Evolutionary conservation across 768 basidiomycete species (phyloP).

Genomic region (Russula sp.): DNA sequence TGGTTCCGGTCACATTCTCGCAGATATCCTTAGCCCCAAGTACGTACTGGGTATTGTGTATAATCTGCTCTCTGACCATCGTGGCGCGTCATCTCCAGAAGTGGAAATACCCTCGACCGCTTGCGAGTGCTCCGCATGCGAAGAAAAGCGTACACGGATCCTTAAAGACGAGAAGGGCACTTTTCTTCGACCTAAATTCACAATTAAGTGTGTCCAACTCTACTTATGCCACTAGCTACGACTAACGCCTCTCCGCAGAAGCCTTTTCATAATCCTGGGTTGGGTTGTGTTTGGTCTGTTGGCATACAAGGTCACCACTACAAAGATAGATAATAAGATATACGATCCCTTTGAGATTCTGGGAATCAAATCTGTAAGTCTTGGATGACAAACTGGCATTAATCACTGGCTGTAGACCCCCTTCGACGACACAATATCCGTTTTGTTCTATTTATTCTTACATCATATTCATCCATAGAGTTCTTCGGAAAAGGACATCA

Average conservation of each 20-base stretch:
- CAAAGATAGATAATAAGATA: conserved; percentile 60
- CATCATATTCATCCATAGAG: conserved; percentile 43
- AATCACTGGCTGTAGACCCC: not conserved
- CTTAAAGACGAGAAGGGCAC: conserved; percentile 32
- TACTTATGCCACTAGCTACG: not conserved
- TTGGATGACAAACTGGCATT: not conserved
- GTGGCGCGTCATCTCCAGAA: conserved; percentile 2
- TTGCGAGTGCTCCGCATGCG: conserved; percentile 29
- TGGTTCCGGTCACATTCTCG: conserved; percentile 70
- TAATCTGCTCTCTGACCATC: not conserved
- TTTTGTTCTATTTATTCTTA: not conserved
- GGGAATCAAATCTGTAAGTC: conserved; percentile 66
- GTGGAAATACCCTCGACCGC: conserved; percentile 16
- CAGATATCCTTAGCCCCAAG: conserved; percentile 15
- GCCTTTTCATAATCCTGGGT: conserved; percentile 58
- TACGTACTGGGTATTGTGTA: not conserved
- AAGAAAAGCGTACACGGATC: conserved; percentile 38
- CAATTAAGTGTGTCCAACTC: conserved; percentile 23
- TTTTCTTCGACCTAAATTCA: conserved; percentile 11
- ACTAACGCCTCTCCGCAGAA: conserved; percentile 41
- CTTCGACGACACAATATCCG: not conserved
- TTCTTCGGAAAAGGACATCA: conserved; percentile 83
- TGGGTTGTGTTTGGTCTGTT: conserved; percentile 73
- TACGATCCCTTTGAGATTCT: conserved; percentile 97
- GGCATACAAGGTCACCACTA: conserved; percentile 58